These are phyloP conservation scores for Monosporascus sp. DNA, from an alignment of 2,329 filamentous ascomycete genomes.

Conservation along the genomic window DNA sequence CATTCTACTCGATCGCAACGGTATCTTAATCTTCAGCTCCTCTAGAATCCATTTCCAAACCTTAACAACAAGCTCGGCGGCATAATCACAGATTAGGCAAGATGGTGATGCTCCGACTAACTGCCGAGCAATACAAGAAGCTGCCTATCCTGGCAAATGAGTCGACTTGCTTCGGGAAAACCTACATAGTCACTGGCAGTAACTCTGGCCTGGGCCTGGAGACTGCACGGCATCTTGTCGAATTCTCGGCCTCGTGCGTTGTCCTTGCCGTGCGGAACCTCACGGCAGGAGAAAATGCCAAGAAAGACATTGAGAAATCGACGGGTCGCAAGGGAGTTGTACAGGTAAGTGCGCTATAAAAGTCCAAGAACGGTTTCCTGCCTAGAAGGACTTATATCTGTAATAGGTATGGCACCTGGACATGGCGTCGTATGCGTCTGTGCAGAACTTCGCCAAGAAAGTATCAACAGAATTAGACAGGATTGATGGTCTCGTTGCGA, in stretches of 20 bases:
- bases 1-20: too few species aligned
- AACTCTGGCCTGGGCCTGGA: conserved; percentile 1
- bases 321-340: conserved; percentile 3
- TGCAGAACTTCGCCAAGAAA: conserved; percentile 2
- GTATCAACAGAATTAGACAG: conserved; percentile 2
- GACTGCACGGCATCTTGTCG: conserved; percentile 1
- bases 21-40: too few species aligned
- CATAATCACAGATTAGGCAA: too few species aligned
- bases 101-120: conserved; percentile 1
- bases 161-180: conserved; percentile 2
- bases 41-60: too few species aligned
- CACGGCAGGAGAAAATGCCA: conserved; percentile 4
- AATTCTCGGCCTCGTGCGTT: neutral
- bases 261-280: conserved; percentile 4
- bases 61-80: too few species aligned
- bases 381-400: neutral
- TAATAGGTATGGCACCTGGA: conserved; percentile 3
- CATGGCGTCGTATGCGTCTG: conserved; percentile 1
- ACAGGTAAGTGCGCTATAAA: neutral
- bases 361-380: too few species aligned
- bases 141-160: neutral
- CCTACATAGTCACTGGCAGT: conserved; percentile 3
- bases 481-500: conserved; percentile 2
- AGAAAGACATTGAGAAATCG: conserved; percentile 2
- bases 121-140: conserved; percentile 3